Evolutionary conservation across 495 filamentous ascomycete species (phyloP), one percentile per base, ranked within the genome.

Genomic region (Penicillium pancosmium): DNA sequence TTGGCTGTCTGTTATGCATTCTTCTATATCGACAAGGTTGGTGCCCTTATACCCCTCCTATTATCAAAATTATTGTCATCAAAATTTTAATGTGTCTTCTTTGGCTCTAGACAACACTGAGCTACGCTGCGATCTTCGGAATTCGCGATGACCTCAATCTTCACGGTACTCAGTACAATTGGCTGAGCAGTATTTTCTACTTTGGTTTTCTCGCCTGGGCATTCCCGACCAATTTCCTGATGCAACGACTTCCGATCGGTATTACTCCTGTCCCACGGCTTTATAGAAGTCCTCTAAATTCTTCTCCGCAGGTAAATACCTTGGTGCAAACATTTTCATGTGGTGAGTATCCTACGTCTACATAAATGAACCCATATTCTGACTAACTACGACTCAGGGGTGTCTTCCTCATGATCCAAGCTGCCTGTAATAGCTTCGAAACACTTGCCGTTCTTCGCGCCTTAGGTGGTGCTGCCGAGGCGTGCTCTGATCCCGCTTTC

Each of bases 1-100:
- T 63, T 87, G 19, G 80, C 78, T 4, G 78, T 86, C 38, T 86
- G 80, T 54, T 86, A 85, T 68, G 78, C 77, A 0, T 87, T 86
- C 64, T 85, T 85, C 55, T 86, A 83, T 52, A 83, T 85, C 60
- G 82, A 85, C 50, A 83, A 84, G 68, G 76, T 71, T 47, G 10
- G 51, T 57, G 72, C 58, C 68, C 57, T 27, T 8, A 16, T 7
- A 16, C n/a, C n/a, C 16, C 6, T 44, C 7, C 1, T 9, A 44
- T 44, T 2, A 9, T 43, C 13, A 43, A n/a, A 43, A 43, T 15
- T 4, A 6, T 1, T 15, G 15, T 10, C 12, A 43, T 10, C 12
- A 43, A 15, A 3, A 43, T 43, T 10, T 18, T 44, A 10, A 44
- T 13, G 12, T 6, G 1, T 12, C 12, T n/a, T 44, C 40, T 44